Evolutionary conservation across 1,139 yeast genomes (phyloP).

Genomic region (Sugiyamaella sp.): DNA sequence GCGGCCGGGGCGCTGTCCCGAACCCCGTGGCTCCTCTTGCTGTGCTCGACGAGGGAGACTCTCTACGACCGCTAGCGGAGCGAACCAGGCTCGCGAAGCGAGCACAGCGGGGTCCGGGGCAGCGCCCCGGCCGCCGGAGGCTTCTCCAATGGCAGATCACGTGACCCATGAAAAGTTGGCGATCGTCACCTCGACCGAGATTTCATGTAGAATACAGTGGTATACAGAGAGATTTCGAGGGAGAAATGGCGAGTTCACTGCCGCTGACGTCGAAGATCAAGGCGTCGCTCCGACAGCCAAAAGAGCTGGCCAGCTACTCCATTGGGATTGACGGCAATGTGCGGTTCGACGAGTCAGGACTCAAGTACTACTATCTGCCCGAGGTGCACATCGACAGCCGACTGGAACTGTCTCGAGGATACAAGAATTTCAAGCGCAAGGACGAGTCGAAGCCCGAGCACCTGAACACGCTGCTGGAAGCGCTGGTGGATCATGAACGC

Average conservation of each 20-base stretch:
- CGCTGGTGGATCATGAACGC: constrained; percentile 60
- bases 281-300: constrained; percentile 64
- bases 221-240: no score
- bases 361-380: constrained; percentile 77
- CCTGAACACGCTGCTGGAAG: constrained; percentile 59
- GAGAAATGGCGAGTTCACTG: constrained; percentile 11
- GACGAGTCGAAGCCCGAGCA: constrained; percentile 59
- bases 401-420: constrained; percentile 68
- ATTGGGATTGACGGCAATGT: constrained; percentile 55
- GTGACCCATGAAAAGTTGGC: no score
- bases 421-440: constrained; percentile 55
- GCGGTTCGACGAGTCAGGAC: constrained; percentile 53
- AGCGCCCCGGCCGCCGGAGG: no score
- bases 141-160: no score
- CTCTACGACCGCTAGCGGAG: no score
- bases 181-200: no score
- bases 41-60: no score
- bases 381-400: constrained; percentile 58
- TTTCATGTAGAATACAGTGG: neutral
- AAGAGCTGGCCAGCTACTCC: constrained; percentile 64
- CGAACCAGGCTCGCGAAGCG: no score
- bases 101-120: no score
- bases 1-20: constrained; percentile 2
- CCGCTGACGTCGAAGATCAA: constrained; percentile 36
- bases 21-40: no score